Conservation (phyloP, 306 rosid species). For the Styphnolobium japonicum region DNA sequence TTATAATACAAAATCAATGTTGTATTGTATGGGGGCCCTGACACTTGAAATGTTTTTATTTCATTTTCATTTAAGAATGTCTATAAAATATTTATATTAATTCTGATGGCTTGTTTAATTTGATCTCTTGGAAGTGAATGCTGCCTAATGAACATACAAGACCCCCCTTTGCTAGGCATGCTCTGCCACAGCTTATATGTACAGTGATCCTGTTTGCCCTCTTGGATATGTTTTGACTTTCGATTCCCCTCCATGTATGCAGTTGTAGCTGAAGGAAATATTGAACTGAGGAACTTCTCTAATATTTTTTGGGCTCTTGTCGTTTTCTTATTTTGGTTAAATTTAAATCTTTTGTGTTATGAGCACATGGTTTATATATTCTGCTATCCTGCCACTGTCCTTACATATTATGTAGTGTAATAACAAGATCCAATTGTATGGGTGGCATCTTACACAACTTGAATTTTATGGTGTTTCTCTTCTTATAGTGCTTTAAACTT, state of each 20-base stretch:
- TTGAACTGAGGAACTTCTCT: not conserved
- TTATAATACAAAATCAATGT: not conserved
- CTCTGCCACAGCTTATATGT: not conserved
- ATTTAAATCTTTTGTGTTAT: not conserved
- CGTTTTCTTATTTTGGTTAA: not conserved
- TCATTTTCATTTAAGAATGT: not conserved
- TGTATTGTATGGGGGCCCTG: not conserved
- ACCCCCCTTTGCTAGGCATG: not conserved
- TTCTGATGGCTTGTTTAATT: not conserved
- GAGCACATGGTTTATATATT: not conserved
- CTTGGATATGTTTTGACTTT: not conserved
- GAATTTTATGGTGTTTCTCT: not conserved
- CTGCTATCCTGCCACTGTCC: not conserved
- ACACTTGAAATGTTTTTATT: not conserved
- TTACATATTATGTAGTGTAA: not conserved
- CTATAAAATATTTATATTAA: slow-evolving; percentile 6
- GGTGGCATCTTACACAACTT: slow-evolving; percentile 5
- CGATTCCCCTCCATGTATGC: not conserved
- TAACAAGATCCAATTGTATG: not conserved
- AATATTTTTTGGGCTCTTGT: not conserved
- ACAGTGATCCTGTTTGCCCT: not conserved
- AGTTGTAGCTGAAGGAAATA: not conserved
- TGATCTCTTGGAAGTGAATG: slow-evolving; percentile 13
- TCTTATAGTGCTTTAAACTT: not conserved
- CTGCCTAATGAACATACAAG: not conserved